phyloP scores from a whole-genome alignment of 148 eudicot genomes.

The Linanthus parryae region DNA sequence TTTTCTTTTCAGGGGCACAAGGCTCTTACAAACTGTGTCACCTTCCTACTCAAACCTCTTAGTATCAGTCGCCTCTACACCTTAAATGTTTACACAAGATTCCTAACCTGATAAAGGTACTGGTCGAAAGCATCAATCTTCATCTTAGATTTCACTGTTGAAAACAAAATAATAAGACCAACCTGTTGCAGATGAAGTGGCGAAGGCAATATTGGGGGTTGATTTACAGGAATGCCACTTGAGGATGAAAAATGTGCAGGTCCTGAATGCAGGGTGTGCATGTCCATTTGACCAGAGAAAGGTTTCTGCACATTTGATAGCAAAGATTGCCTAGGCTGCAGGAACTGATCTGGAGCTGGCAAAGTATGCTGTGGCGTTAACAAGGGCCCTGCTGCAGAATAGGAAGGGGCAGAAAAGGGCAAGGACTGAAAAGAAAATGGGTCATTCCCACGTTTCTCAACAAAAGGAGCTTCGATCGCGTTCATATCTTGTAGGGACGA shows the following conservation, averaged over 20 bases:
- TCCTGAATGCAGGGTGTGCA: constrained; percentile 7
- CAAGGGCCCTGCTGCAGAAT: constrained; percentile 13
- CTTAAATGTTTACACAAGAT: too few relatives aligned
- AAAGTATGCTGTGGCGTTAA: constrained; percentile 10
- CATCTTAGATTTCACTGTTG: too few relatives aligned
- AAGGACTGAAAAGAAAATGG: constrained; percentile 21
- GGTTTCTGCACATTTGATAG: too few relatives aligned
- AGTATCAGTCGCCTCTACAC: too few relatives aligned
- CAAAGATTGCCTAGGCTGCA: constrained; percentile 21
- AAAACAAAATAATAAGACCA: too few relatives aligned
- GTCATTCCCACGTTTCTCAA: constrained; percentile 14
- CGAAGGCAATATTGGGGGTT: constrained; percentile 24
- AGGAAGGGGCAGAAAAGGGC: constrained; percentile 18
- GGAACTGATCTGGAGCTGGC: constrained; percentile 18
- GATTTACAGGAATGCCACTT: constrained; percentile 13
- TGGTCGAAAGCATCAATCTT: too few relatives aligned
- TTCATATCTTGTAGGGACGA: too few relatives aligned
- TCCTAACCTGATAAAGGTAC: too few relatives aligned
- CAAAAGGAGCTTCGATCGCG: constrained; percentile 10
- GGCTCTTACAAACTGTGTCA: too few relatives aligned
- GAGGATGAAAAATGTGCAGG: constrained; percentile 12
- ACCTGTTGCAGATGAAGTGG: too few relatives aligned
- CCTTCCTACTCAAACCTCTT: too few relatives aligned
- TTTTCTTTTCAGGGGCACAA: too few relatives aligned
- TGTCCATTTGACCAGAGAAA: constrained; percentile 12